Evolutionary conservation across 148 eudicot species (phyloP).

Genomic region (Vaccinium darrowii): DNA sequence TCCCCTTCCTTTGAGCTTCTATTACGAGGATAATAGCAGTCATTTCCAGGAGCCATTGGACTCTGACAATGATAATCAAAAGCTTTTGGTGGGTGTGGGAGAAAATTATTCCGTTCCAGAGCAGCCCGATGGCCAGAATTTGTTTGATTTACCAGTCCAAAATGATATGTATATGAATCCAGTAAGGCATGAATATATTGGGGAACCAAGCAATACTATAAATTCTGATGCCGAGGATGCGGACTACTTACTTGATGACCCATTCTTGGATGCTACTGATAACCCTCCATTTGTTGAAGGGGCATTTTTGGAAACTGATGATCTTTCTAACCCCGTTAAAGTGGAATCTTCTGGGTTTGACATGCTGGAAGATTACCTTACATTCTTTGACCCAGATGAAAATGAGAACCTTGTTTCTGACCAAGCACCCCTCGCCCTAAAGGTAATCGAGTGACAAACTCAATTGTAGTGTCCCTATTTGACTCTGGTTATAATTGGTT

Average conservation of each 20-base stretch:
- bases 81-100: conserved; percentile 20
- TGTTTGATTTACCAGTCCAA: conserved; percentile 40
- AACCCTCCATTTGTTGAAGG: conserved; percentile 40
- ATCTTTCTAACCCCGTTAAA: conserved; percentile 44
- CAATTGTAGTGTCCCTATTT: not conserved
- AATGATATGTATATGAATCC: conserved; percentile 25
- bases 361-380: conserved; percentile 49
- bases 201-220: conserved; percentile 42
- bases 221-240: conserved; percentile 29
- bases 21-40: conserved; percentile 37
- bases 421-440: conserved; percentile 27
- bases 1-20: conserved; percentile 35
- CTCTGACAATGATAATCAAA: conserved; percentile 29
- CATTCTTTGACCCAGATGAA: conserved; percentile 40
- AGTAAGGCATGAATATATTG: conserved; percentile 59
- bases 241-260: conserved; percentile 57
- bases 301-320: conserved; percentile 58
- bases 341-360: conserved; percentile 44
- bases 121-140: conserved; percentile 35
- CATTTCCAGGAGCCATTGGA: conserved; percentile 31
- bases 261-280: conserved; percentile 33
- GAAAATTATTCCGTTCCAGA: conserved; percentile 33
- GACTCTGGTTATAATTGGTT: conserved; percentile 4
- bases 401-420: conserved; percentile 33
- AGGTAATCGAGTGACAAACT: conserved; percentile 42